These are phyloP conservation scores for Bauhinia variegata DNA, from an alignment of 306 rosid species.

Conservation along the genomic window DNA sequence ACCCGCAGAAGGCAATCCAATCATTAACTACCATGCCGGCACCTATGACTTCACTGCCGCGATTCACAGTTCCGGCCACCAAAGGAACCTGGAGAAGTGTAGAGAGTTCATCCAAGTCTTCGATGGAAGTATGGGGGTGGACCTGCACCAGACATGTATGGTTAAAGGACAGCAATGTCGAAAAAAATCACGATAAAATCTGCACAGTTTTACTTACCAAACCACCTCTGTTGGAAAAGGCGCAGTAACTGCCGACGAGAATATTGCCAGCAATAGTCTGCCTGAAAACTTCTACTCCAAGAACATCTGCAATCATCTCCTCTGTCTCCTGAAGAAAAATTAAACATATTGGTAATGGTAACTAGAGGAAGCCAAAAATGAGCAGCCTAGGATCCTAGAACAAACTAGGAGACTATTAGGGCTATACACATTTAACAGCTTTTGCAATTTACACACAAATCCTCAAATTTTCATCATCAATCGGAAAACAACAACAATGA, in stretches of 20 bases:
- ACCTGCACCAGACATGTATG: constrained; percentile 55
- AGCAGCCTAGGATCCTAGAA: too few relatives aligned
- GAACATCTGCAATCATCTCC: constrained; percentile 85
- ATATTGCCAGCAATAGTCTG: constrained; percentile 78
- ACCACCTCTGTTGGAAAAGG: constrained; percentile 82
- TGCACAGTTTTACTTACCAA: constrained; percentile 64
- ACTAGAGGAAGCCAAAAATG: too few relatives aligned
- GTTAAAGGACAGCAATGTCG: not conserved
- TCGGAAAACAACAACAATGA: too few relatives aligned
- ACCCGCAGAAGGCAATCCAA: constrained; percentile 90
- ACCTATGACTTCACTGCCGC: constrained; percentile 78
- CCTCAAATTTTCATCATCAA: too few relatives aligned
- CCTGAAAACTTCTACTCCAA: constrained; percentile 91
- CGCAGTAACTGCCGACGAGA: constrained; percentile 83
- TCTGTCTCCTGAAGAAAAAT: constrained; percentile 70
- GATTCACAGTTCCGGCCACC: constrained; percentile 79
- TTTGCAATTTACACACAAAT: too few relatives aligned
- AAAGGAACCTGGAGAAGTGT: constrained; percentile 89
- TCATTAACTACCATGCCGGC: constrained; percentile 84
- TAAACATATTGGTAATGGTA: too few relatives aligned
- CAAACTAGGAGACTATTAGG: too few relatives aligned
- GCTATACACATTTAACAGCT: too few relatives aligned
- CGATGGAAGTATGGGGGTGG: constrained; percentile 85
- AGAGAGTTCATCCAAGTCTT: constrained; percentile 82
- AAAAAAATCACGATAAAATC: not conserved